Evolutionary conservation across 805 yeast genomes (phyloP).

Genomic region (Pichia membranifaciens): DNA sequence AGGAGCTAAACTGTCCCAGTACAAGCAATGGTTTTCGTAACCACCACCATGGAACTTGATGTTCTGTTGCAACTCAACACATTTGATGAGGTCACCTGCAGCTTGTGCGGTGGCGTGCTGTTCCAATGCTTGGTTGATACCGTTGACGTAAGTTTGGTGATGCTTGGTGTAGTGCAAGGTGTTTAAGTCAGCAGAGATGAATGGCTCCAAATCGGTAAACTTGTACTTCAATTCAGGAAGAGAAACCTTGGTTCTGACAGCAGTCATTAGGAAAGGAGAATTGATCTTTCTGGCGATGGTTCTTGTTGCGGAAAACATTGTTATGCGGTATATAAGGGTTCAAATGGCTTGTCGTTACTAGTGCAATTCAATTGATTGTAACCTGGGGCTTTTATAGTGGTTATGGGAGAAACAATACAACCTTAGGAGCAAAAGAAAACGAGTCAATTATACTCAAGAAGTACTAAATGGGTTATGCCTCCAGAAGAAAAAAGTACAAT

Average conservation of each 20-base stretch:
- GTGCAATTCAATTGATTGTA: too few species aligned
- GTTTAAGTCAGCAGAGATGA: conserved; percentile 79
- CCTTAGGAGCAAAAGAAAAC: background rate
- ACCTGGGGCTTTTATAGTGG: too few species aligned
- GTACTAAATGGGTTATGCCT: too few species aligned
- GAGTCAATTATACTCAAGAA: background rate
- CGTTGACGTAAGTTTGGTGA: conserved; percentile 86
- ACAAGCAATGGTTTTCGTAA: conserved; percentile 74
- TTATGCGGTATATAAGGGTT: too few species aligned
- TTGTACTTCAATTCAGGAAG: conserved; percentile 82
- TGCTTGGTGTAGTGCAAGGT: conserved; percentile 85
- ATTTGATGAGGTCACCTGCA: conserved; percentile 51
- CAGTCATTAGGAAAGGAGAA: conserved; percentile 15
- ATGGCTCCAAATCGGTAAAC: conserved; percentile 81
- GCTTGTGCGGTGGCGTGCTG: conserved; percentile 61
- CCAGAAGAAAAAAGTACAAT: background rate
- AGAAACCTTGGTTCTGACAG: conserved; percentile 57
- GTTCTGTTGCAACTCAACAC: conserved; percentile 61
- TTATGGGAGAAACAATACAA: too few species aligned
- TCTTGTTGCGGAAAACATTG: conserved; percentile 24
- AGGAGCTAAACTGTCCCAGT: conserved; percentile 88
- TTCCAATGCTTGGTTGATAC: conserved; percentile 73
- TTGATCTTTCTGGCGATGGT: conserved; percentile 13
- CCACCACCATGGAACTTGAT: conserved; percentile 95
- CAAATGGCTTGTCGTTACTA: too few species aligned